A percentile compares a stretch with the other conserved stretches of the same genome.
Evolutionary conservation across 2,329 filamentous ascomycete species (phyloP).

Genomic region (Alternaria burnsii): DNA sequence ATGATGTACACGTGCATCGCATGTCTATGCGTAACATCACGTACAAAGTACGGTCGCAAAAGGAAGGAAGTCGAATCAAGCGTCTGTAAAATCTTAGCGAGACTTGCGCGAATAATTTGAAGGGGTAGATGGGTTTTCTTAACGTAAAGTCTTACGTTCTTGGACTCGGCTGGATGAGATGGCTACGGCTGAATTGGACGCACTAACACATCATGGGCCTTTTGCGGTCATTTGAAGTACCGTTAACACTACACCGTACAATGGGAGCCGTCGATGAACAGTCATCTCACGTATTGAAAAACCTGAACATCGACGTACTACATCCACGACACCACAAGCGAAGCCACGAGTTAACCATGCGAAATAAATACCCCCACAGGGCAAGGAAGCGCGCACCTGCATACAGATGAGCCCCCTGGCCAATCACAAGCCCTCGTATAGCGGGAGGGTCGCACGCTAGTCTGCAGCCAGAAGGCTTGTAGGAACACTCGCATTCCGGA

Average conservation of each 20-base stretch:
- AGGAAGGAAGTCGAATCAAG: neutral
- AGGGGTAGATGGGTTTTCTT: neutral
- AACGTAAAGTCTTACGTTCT: slow-evolving; percentile 7
- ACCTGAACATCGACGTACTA: neutral
- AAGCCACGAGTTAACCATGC: neutral
- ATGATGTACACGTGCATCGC: neutral
- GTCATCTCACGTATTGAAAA: neutral
- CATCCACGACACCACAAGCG: neutral
- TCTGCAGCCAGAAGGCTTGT: slow-evolving; percentile 3
- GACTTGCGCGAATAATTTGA: neutral
- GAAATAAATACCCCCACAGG: neutral
- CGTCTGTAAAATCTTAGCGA: neutral
- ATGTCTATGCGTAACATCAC: neutral
- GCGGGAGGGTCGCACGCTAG: neutral
- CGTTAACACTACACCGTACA: neutral
- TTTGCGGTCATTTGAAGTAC: slow-evolving; percentile 3
- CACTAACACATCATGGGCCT: neutral
- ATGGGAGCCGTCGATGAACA: neutral
- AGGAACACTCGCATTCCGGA: neutral
- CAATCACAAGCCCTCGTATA: neutral
- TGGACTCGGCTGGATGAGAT: neutral
- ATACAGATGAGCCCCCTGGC: neutral
- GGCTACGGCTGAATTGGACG: neutral
- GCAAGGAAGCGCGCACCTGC: neutral
- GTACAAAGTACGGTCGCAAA: neutral